Evolutionary conservation across 2,329 filamentous ascomycete genomes (phyloP), one percentile per base, ranked within the genome.

Genomic region (Talaromyces verruculosus): DNA sequence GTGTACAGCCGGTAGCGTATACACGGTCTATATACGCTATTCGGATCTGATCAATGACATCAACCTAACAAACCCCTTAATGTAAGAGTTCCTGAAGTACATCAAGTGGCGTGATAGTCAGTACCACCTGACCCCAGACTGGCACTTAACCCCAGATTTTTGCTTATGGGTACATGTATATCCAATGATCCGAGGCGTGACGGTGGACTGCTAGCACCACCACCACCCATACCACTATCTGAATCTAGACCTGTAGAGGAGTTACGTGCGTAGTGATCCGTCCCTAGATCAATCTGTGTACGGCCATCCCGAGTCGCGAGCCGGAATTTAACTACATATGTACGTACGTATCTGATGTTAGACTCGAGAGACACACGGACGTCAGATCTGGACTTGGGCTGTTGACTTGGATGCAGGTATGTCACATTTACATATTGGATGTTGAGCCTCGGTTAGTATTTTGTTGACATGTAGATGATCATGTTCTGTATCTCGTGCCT

Each of bases 81-180:
- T 51, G 10, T 37, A 22, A 39, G 3, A 25, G 33, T 8, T 25
- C 10, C n/a, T 35, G 30, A 33, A 57, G 53, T 33, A 30, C 28
- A 35, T 30, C 30, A 4, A 35, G 51, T 55, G 30, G 33, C 30
- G 51, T 35, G 17, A 17, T 33, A 33, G 25, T 25, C 25, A 2
- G 30, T 28, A 17, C 22, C 22, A n/a, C 51, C n/a, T 17, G 25
- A 25, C 53, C 53, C 30, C 53, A 19, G 53, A 22, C n/a, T n/a
- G 53, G 53, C 30, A 35, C 17, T 57, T 57, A 11, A 57, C 53
- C 53, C 53, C 53, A 57, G 53, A 57, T 39, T 57, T 37, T 37
- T 51, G 6, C 22, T 15, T 10, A 6, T 19, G n/a, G 28, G 25
- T 30, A 35, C 33, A 11, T 35, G 33, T 11, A 35, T 19, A 37